Percentiles rank a stretch among this genome's conserved stretches.
Conservation (phyloP, 306 rosid genomes). For the Rosa persica region DNA sequence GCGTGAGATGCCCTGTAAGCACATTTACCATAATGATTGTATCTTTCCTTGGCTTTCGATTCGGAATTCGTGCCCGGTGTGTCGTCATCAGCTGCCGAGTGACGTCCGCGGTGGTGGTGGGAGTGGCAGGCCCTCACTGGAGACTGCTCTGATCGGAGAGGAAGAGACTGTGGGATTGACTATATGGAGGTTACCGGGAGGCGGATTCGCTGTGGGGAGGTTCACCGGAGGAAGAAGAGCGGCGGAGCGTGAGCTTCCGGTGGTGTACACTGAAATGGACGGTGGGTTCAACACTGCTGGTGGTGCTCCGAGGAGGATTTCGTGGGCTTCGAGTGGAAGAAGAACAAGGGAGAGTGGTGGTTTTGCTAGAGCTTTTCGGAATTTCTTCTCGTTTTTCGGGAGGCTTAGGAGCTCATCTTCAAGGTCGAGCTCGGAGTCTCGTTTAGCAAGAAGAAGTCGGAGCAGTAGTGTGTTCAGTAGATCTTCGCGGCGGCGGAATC, state of each 20-base stretch:
- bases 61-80: slow-evolving; percentile 74
- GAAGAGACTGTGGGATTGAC: slow-evolving; percentile 60
- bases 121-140: slow-evolving; percentile 41
- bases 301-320: slow-evolving; percentile 56
- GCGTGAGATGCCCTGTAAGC: slow-evolving; percentile 76
- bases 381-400: slow-evolving; percentile 45
- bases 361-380: slow-evolving; percentile 36
- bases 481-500: slow-evolving; percentile 39
- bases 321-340: slow-evolving; percentile 45
- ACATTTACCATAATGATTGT: slow-evolving; percentile 66
- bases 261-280: slow-evolving; percentile 73
- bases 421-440: slow-evolving; percentile 29
- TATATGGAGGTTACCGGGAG: slow-evolving; percentile 75
- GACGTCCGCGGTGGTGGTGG: slow-evolving; percentile 28
- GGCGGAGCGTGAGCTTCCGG: slow-evolving; percentile 65
- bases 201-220: slow-evolving; percentile 82
- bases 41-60: slow-evolving; percentile 70
- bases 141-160: slow-evolving; percentile 25
- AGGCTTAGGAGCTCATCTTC: slow-evolving; percentile 47
- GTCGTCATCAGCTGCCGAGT: slow-evolving; percentile 62
- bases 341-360: slow-evolving; percentile 59
- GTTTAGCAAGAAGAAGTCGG: slow-evolving; percentile 27
- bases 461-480: slow-evolving; percentile 39
- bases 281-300: slow-evolving; percentile 57
- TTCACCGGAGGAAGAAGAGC: slow-evolving; percentile 64